Conservation (phyloP, 768 basidiomycete genomes). For the Psilocybe sp. region DNA sequence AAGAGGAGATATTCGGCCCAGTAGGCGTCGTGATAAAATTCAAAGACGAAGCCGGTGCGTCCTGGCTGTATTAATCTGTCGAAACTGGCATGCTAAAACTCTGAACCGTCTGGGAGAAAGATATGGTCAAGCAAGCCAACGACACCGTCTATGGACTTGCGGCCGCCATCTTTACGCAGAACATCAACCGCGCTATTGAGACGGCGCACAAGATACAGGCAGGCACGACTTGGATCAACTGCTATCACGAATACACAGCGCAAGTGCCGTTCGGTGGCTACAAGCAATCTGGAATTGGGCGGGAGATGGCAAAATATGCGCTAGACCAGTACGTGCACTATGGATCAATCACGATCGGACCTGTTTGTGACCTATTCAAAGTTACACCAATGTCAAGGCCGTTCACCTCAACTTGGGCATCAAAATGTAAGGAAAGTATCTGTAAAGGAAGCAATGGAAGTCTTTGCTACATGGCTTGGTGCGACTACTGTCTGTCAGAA, state of each 20-base stretch:
- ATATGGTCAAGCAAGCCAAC: slow-evolving; percentile 61
- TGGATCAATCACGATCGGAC: neutral
- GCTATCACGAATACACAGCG: slow-evolving; percentile 39
- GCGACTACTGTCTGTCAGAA: no score
- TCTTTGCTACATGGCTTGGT: no score
- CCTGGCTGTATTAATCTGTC: slow-evolving; percentile 34
- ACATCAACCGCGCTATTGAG: slow-evolving; percentile 67
- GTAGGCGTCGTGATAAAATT: slow-evolving; percentile 75
- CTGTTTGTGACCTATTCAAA: slow-evolving; percentile 20
- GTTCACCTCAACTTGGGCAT: slow-evolving; percentile 50
- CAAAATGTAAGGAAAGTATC: no score
- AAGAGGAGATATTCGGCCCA: slow-evolving; percentile 78
- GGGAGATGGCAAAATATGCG: slow-evolving; percentile 68
- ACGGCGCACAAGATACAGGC: slow-evolving; percentile 54
- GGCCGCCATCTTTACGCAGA: slow-evolving; percentile 69
- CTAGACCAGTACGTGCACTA: slow-evolving; percentile 40
- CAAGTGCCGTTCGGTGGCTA: slow-evolving; percentile 67
- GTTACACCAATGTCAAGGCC: slow-evolving; percentile 56
- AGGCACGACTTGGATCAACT: slow-evolving; percentile 70
- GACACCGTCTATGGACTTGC: slow-evolving; percentile 64
- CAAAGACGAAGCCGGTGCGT: slow-evolving; percentile 50
- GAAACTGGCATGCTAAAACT: slow-evolving; percentile 69
- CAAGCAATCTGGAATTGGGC: slow-evolving; percentile 72
- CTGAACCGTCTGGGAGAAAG: no score
- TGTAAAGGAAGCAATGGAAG: no score